These are phyloP conservation scores for Hygrophorus russula DNA, from an alignment of 768 basidiomycete genomes.

Conservation along the genomic window DNA sequence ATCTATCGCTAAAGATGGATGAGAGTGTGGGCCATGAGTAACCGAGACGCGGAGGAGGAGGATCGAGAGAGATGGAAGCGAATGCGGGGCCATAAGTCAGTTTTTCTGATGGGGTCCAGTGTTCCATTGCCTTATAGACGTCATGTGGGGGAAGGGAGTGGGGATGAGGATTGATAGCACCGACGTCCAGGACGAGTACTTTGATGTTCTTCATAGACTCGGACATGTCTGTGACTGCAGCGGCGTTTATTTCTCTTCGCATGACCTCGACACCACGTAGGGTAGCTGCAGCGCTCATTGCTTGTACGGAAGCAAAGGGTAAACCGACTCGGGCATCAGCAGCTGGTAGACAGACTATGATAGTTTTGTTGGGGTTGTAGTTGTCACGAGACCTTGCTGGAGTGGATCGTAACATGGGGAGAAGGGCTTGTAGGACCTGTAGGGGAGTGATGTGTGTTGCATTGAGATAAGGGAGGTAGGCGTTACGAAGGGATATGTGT, in stretches of 20 bases:
- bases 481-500: constrained; percentile 47
- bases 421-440: constrained; percentile 61
- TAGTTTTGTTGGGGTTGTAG: constrained; percentile 37
- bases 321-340: constrained; percentile 63
- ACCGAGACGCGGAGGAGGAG: constrained; percentile 12
- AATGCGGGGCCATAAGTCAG: constrained; percentile 64
- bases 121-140: constrained; percentile 43
- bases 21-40: constrained; percentile 19
- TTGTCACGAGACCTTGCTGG: constrained; percentile 39
- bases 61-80: constrained; percentile 29
- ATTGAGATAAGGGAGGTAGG: constrained; percentile 62
- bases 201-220: constrained; percentile 57
- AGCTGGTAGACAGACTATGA: constrained; percentile 68
- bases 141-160: constrained; percentile 19
- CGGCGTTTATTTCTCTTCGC: constrained; percentile 56
- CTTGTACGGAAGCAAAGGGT: constrained; percentile 54
- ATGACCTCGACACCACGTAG: constrained; percentile 64
- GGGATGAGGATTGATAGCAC: constrained; percentile 32
- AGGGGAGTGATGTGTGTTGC: constrained; percentile 71
- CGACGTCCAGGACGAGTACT: constrained; percentile 67
- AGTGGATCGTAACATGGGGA: constrained; percentile 67
- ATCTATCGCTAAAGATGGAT: constrained; percentile 25
- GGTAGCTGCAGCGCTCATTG: constrained; percentile 70
- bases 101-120: constrained; percentile 69
- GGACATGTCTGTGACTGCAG: constrained; percentile 40